Evolutionary conservation across 257 asterid species (phyloP), one percentile per base, ranked within the genome.

Genomic region (Jacaranda mimosifolia): DNA sequence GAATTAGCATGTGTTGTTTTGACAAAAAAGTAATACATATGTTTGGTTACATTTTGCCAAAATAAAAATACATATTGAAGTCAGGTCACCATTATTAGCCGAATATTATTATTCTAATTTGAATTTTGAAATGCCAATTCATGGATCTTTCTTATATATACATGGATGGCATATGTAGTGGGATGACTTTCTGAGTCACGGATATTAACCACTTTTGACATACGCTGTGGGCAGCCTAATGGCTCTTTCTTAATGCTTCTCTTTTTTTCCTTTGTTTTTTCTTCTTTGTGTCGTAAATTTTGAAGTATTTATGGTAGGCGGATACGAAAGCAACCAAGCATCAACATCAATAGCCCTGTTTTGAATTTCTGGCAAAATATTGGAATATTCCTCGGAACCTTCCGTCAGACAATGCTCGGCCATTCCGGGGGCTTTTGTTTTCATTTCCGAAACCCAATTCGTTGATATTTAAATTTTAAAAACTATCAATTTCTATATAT

Each of bases 381-480:
- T 49, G 71, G 75, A 81, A 76, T 76, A 76, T 81, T 56, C 78
- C 70, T 55, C 4, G 62, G 77, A 52, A 68, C 15, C 49, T 64
- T 65, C 62, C 5, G 1, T 15, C 1, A 9, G 1, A 14, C 4
- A 15, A 58, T n/a, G 9, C 26, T 21, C 70, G 10, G 32, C 32
- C 32, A 26, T 26, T 1, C 1, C 1, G 2, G 32, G 32, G 32
- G 32, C 32, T 26, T 26, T 2, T 26, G 32, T 26, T 26, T 26
- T 26, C 32, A 26, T 26, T 26, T 26, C 32, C 32, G 2, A 26
- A 26, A 26, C 32, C 32, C 1, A 26, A 26, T 26, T 26, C 32
- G 32, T 26, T 26, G 32, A 26, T 26, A 26, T 26, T 26, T 26
- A 0, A 26, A 26, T 2, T 0, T 26, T 26, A 26, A 26, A 26